A percentile compares a stretch with the other conserved stretches of the same genome.
phyloP scores from a whole-genome alignment of 345 rosid genomes.

The Barbarea vulgaris region DNA sequence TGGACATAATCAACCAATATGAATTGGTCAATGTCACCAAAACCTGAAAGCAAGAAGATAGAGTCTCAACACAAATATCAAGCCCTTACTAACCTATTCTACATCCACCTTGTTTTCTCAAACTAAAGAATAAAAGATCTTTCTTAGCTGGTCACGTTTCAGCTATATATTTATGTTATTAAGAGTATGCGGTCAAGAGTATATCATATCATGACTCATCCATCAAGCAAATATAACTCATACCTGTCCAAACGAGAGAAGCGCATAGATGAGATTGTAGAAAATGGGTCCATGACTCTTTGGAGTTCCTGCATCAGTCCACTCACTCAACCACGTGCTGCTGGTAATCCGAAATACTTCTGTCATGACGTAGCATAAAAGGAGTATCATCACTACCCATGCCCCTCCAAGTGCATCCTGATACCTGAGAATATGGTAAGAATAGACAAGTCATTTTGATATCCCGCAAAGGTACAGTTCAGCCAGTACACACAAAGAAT shows the following conservation, averaged over 20 bases:
- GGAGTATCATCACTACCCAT: constrained; percentile 85
- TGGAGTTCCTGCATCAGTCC: constrained; percentile 78
- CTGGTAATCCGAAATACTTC: constrained; percentile 87
- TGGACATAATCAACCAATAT: constrained; percentile 86
- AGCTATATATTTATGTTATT: constrained; percentile 20
- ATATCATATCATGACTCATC: constrained; percentile 4
- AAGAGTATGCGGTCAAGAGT: neutral
- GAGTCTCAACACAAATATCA: constrained; percentile 15
- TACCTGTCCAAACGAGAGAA: constrained; percentile 92
- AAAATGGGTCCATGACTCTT: constrained; percentile 61
- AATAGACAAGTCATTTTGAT: constrained; percentile 16
- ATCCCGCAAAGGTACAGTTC: constrained; percentile 16
- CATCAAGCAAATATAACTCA: constrained; percentile 25
- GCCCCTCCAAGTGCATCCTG: constrained; percentile 96
- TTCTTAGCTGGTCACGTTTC: constrained; percentile 6
- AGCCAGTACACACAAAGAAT: neutral
- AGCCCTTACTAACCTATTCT: neutral
- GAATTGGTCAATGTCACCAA: constrained; percentile 80
- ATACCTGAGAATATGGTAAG: constrained; percentile 58
- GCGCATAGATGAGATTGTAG: constrained; percentile 73
- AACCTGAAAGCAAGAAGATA: constrained; percentile 59
- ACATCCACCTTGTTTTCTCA: neutral
- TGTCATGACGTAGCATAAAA: constrained; percentile 70
- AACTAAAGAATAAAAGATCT: neutral
- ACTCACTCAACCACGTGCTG: constrained; percentile 95